Percentiles rank a stretch among this genome's conserved stretches.
phyloP scores from a whole-genome alignment of 2,329 filamentous ascomycete genomes.

The Aspergillus hiratsukae region DNA sequence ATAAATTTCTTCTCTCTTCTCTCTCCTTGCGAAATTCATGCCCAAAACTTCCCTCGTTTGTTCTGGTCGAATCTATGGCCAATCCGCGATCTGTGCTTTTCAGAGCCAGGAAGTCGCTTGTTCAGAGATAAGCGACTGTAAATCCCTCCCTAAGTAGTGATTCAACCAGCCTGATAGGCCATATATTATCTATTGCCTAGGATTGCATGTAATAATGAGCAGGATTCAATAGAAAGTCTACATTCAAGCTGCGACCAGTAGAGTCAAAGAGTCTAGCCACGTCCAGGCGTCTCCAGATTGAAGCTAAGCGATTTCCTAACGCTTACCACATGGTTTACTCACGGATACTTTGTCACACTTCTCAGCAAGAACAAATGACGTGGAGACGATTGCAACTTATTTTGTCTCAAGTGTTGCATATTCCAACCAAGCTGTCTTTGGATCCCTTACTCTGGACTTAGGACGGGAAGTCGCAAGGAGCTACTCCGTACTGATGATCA shows the following conservation, averaged over 20 bases:
- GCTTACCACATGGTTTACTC: no score
- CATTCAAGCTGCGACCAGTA: background rate
- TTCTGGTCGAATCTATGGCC: background rate
- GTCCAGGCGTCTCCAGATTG: slow-evolving; percentile 3
- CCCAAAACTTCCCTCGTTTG: background rate
- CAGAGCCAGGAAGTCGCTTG: background rate
- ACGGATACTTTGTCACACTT: background rate
- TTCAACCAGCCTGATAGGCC: background rate
- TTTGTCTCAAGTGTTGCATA: background rate
- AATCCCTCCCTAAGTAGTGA: background rate
- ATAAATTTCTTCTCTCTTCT: background rate
- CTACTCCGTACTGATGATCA: background rate
- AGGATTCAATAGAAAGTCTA: background rate
- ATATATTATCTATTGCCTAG: background rate
- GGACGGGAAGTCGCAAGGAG: no score
- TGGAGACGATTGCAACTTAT: background rate
- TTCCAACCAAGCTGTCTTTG: background rate
- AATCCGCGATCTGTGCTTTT: background rate
- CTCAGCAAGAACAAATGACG: background rate
- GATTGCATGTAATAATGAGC: slow-evolving; percentile 5
- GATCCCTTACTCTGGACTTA: background rate
- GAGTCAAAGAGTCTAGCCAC: slow-evolving; percentile 4
- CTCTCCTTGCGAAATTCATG: background rate
- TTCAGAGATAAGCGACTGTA: background rate
- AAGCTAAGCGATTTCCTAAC: background rate